Evolutionary conservation across 345 rosid species (phyloP).

Genomic region (Eucalyptus cladocalyx): DNA sequence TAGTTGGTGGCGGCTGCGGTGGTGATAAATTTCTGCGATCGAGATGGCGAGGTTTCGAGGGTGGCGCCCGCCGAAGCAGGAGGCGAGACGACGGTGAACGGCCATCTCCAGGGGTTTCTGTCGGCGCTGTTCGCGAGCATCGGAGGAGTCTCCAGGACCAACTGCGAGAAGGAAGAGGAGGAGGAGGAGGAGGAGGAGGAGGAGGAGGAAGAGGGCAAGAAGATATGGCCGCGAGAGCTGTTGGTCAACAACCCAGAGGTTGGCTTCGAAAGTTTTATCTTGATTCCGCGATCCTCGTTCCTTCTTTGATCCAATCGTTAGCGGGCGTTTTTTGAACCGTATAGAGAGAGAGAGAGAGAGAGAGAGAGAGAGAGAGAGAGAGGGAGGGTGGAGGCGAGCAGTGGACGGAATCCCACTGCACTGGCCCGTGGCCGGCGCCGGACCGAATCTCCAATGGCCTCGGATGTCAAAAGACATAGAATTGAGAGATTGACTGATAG

Average conservation of each 20-base stretch:
- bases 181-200: too few species aligned
- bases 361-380: too few species aligned
- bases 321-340: neutral
- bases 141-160: slow-evolving; percentile 35
- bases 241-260: slow-evolving; percentile 16
- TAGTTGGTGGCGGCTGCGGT: neutral
- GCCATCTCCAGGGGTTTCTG: slow-evolving; percentile 57
- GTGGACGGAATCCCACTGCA: too few species aligned
- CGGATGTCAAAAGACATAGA: too few species aligned
- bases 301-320: neutral
- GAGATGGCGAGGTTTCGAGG: neutral
- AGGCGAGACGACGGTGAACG: slow-evolving; percentile 30
- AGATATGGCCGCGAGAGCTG: slow-evolving; percentile 36
- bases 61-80: slow-evolving; percentile 33
- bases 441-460: too few species aligned
- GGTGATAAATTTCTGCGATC: neutral
- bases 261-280: neutral
- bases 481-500: too few species aligned
- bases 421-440: too few species aligned
- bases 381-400: too few species aligned
- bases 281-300: neutral
- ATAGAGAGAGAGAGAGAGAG: too few species aligned
- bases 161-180: slow-evolving; percentile 8
- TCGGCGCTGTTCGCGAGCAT: slow-evolving; percentile 43
- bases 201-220: neutral